These are phyloP conservation scores for Suillus spraguei DNA, from an alignment of 768 basidiomycete genomes.

Conservation along the genomic window DNA sequence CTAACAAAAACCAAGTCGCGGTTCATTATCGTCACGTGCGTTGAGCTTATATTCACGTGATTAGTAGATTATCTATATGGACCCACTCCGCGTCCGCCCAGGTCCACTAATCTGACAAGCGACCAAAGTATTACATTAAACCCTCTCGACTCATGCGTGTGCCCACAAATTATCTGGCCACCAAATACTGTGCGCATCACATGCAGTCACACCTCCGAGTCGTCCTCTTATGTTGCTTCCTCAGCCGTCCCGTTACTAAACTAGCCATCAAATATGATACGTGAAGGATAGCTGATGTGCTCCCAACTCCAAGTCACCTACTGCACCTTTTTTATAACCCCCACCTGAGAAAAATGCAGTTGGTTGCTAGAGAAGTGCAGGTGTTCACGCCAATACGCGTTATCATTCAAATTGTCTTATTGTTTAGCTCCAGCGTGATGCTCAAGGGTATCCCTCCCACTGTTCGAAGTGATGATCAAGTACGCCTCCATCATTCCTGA, in stretches of 20 bases:
- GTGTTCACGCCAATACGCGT: neutral
- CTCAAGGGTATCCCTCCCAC: neutral
- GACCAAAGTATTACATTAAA: no score
- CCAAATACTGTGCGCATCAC: no score
- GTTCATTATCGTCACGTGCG: conserved; percentile 36
- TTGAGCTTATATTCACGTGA: conserved; percentile 25
- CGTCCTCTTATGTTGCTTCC: neutral
- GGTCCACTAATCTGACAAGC: no score
- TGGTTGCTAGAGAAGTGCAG: neutral
- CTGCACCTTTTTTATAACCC: neutral
- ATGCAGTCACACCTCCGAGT: neutral
- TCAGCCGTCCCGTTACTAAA: neutral
- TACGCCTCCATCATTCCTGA: neutral
- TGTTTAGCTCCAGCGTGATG: neutral
- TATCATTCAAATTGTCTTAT: neutral
- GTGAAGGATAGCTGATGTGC: neutral
- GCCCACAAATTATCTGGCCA: neutral
- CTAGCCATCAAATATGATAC: neutral
- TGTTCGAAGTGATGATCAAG: neutral
- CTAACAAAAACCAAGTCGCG: conserved; percentile 21
- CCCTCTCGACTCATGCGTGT: neutral
- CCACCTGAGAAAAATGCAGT: neutral
- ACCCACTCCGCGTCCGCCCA: no score
- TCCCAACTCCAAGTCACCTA: neutral
- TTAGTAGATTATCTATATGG: neutral